Percentiles rank a stretch among this genome's conserved stretches.
Conservation (phyloP, 2,329 filamentous ascomycete species). For the Neophaeococcomyces aloes region DNA sequence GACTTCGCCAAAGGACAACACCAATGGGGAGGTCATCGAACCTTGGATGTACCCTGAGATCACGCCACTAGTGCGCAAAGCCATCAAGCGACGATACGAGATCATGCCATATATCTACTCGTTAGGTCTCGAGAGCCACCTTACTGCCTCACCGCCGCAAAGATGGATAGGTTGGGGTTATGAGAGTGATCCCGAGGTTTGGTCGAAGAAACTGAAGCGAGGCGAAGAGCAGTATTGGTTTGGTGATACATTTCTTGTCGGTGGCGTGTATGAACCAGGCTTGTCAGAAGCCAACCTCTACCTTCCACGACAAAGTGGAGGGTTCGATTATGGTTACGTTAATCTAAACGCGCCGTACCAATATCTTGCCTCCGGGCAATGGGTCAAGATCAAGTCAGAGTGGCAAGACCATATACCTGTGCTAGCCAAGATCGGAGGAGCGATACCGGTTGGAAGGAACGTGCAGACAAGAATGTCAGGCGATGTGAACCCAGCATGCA, state of each 20-base stretch:
- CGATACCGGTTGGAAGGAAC: conserved; percentile 42
- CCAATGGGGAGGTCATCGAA: conserved; percentile 62
- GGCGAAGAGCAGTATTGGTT: conserved; percentile 67
- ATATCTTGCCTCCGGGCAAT: conserved; percentile 45
- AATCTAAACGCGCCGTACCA: conserved; percentile 54
- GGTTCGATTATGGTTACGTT: conserved; percentile 46
- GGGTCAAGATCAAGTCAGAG: conserved; percentile 40
- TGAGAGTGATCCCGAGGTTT: conserved; percentile 55
- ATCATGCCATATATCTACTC: conserved; percentile 63
- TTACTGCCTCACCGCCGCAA: conserved; percentile 52
- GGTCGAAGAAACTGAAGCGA: conserved; percentile 48
- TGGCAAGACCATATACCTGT: conserved; percentile 47
- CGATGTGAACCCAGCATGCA: conserved; percentile 35
- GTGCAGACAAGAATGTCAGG: conserved; percentile 43
- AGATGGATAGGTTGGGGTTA: conserved; percentile 66
- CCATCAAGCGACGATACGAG: conserved; percentile 61
- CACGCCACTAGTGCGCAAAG: conserved; percentile 50
- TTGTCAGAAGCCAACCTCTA: conserved; percentile 48
- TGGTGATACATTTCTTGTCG: conserved; percentile 54
- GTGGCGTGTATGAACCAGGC: conserved; percentile 56
- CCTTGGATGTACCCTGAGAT: conserved; percentile 67
- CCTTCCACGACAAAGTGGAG: conserved; percentile 41
- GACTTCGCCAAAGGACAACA: conserved; percentile 54
- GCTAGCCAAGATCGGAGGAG: conserved; percentile 45
- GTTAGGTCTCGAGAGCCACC: conserved; percentile 51